These are phyloP conservation scores for Syncephalastrum contaminatum DNA, from an alignment of 371 early-diverging fungal genomes.

Conservation along the genomic window DNA sequence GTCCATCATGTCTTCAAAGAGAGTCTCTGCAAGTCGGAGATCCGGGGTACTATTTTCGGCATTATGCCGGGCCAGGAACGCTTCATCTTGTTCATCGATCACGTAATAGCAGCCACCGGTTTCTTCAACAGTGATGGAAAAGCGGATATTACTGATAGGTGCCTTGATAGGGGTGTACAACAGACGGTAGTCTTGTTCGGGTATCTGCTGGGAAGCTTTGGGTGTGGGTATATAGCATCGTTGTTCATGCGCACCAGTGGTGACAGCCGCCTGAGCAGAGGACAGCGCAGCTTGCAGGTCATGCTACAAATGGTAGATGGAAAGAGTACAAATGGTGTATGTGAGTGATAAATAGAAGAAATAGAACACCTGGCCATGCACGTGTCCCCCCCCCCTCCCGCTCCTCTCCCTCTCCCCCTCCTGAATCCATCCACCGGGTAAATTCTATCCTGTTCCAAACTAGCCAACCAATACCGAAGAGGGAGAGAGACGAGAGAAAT, in stretches of 20 bases:
- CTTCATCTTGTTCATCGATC: constrained; percentile 83
- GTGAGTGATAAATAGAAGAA: no score
- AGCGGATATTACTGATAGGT: constrained; percentile 85
- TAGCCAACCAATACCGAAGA: no score
- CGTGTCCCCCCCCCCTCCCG: no score
- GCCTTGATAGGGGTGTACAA: constrained; percentile 71
- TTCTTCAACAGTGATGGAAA: constrained; percentile 87
- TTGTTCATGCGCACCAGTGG: constrained; percentile 54
- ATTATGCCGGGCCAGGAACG: constrained; percentile 66
- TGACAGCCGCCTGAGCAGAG: constrained; percentile 70
- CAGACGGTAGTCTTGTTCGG: constrained; percentile 53
- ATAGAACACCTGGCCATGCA: no score
- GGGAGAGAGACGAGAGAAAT: background rate
- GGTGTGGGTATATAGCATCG: constrained; percentile 86
- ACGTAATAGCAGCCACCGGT: constrained; percentile 80
- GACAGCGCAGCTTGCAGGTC: constrained; percentile 95
- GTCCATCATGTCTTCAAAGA: constrained; percentile 80
- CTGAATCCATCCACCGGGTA: no score
- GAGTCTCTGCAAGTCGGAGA: constrained; percentile 57
- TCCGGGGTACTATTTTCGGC: constrained; percentile 3
- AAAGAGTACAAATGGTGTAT: no score
- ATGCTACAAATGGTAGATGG: constrained; percentile 59
- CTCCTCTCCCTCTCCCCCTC: no score
- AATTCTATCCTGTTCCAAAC: no score
- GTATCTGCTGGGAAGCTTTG: constrained; percentile 73